Evolutionary conservation across 257 asterid genomes (phyloP).

Genomic region (Gentiana macrophylla): DNA sequence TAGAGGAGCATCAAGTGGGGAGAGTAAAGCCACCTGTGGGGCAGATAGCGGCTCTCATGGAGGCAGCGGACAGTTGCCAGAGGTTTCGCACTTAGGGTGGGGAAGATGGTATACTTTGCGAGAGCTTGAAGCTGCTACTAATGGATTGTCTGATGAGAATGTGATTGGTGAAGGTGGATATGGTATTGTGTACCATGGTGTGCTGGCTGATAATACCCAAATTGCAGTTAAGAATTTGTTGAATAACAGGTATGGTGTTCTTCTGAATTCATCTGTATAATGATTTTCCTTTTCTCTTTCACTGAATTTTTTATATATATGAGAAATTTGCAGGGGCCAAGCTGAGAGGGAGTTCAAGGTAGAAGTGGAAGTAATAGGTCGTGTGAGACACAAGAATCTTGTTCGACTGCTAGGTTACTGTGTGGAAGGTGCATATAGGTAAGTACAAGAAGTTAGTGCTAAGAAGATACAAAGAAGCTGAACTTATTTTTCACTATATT

Average conservation of each 20-base stretch:
- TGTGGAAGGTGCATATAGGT: constrained; percentile 98
- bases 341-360: constrained; percentile 94
- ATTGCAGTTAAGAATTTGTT: constrained; percentile 84
- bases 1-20: constrained; percentile 81
- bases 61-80: constrained; percentile 80
- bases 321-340: constrained; percentile 58
- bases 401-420: constrained; percentile 88
- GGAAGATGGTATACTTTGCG: constrained; percentile 96
- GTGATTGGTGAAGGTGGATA: constrained; percentile 98
- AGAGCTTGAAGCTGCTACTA: constrained; percentile 95
- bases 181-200: constrained; percentile 82
- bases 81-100: constrained; percentile 98
- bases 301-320: constrained; percentile 9
- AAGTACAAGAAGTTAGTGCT: constrained; percentile 4
- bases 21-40: constrained; percentile 82
- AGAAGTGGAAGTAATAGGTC: constrained; percentile 90
- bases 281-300: constrained; percentile 8
- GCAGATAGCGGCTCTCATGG: constrained; percentile 70
- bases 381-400: constrained; percentile 95
- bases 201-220: constrained; percentile 58
- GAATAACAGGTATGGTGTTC: constrained; percentile 53
- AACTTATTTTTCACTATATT: constrained; percentile 2
- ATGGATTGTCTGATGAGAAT: constrained; percentile 80
- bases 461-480: constrained; percentile 7
- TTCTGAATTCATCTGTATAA: background rate